A percentile compares a stretch with the other conserved stretches of the same genome.
Evolutionary conservation across 768 basidiomycete genomes (phyloP).

Genomic region (Trametes punicea): DNA sequence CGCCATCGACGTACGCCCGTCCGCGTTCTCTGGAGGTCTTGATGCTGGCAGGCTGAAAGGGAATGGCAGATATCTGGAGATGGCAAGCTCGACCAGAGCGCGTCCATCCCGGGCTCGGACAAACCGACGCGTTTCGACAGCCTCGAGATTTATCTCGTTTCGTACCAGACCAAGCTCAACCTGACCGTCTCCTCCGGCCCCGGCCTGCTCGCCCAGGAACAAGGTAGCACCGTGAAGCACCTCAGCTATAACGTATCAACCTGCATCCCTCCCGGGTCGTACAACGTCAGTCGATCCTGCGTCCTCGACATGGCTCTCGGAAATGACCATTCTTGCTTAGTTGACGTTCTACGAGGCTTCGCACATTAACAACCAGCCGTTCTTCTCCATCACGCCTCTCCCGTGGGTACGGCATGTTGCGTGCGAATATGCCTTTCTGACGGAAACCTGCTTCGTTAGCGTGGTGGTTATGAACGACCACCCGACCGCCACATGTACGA

Average conservation of each 20-base stretch:
- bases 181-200: constrained; percentile 43
- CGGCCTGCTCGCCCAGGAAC: constrained; percentile 38
- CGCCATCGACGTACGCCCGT: constrained; percentile 33
- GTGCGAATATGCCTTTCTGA: constrained; percentile 19
- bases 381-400: constrained; percentile 43
- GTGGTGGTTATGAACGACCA: constrained; percentile 17
- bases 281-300: constrained; percentile 36
- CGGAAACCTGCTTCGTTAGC: not conserved
- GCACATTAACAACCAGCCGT: constrained; percentile 34
- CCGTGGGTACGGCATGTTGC: constrained; percentile 30
- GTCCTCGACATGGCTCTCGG: not conserved
- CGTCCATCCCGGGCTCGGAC: constrained; percentile 35
- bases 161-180: constrained; percentile 37
- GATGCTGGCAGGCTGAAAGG: not conserved
- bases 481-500: constrained; percentile 19
- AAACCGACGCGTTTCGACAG: constrained; percentile 37
- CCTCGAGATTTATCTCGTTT: constrained; percentile 46
- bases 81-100: constrained; percentile 37
- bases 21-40: not conserved
- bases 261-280: constrained; percentile 40
- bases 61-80: constrained; percentile 40
- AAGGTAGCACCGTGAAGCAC: constrained; percentile 42
- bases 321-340: constrained; percentile 25
- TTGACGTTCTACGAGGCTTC: constrained; percentile 49
- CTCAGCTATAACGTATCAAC: constrained; percentile 39